A percentile compares a stretch with the other conserved stretches of the same genome.
phyloP scores from a whole-genome alignment of 495 filamentous ascomycete genomes.

The Tuber indicum region DNA sequence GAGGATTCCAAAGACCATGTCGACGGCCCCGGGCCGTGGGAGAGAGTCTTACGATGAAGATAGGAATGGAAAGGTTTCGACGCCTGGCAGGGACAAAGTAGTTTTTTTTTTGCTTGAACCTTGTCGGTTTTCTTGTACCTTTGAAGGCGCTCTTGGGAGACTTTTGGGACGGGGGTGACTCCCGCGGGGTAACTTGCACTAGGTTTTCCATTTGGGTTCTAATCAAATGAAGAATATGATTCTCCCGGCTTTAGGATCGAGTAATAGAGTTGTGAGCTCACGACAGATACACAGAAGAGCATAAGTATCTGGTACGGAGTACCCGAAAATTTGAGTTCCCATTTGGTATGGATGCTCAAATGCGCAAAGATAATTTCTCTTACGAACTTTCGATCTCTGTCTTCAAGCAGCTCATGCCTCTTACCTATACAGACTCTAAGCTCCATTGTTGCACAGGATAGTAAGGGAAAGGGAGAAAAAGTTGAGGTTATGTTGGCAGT shows the following conservation, averaged over 20 bases:
- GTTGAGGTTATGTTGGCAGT: background rate
- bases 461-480: background rate
- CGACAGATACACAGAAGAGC: background rate
- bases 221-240: background rate
- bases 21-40: background rate
- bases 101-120: background rate
- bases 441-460: background rate
- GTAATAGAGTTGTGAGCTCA: background rate
- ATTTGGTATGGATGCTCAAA: background rate
- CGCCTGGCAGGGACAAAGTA: background rate
- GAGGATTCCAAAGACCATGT: background rate
- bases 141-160: background rate
- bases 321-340: background rate
- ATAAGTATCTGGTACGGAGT: background rate
- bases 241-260: background rate
- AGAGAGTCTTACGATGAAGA: background rate
- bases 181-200: background rate
- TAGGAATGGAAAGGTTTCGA: background rate
- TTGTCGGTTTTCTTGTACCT: background rate
- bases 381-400: background rate
- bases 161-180: background rate
- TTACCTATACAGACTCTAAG: background rate
- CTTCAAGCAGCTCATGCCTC: background rate
- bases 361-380: background rate
- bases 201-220: background rate